These are phyloP conservation scores for Malus hybrid DNA, from an alignment of 331 rosid species.

Conservation along the genomic window DNA sequence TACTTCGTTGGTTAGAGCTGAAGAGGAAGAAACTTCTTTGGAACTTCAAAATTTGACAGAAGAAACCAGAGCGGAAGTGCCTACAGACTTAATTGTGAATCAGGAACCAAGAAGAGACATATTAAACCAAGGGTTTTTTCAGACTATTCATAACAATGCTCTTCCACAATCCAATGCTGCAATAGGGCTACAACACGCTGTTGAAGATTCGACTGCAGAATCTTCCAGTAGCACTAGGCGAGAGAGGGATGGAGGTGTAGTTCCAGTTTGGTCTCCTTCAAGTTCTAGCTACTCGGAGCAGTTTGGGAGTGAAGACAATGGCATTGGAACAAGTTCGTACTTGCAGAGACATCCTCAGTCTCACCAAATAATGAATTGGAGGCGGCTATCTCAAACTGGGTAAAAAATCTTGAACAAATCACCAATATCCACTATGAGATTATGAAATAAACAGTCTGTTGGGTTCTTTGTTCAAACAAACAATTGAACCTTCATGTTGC, in stretches of 20 bases:
- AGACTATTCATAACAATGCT: constrained; percentile 21
- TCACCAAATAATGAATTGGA: constrained; percentile 77
- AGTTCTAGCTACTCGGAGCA: constrained; percentile 67
- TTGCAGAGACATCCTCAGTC: constrained; percentile 86
- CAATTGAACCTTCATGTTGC: constrained; percentile 16
- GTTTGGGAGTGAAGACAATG: constrained; percentile 65
- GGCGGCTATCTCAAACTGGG: constrained; percentile 87
- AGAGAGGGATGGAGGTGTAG: constrained; percentile 78
- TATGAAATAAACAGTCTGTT: background rate
- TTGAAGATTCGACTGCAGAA: constrained; percentile 75
- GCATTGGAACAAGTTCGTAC: constrained; percentile 53
- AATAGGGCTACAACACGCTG: constrained; percentile 24
- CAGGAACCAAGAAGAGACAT: constrained; percentile 38
- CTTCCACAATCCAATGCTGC: constrained; percentile 19
- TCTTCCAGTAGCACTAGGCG: constrained; percentile 67
- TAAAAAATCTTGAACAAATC: constrained; percentile 33
- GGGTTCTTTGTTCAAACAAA: background rate
- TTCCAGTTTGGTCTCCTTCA: constrained; percentile 87
- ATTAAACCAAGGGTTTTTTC: constrained; percentile 28
- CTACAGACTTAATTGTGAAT: constrained; percentile 32
- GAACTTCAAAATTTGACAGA: constrained; percentile 33
- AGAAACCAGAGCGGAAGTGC: constrained; percentile 73
- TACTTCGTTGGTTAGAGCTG: constrained; percentile 50
- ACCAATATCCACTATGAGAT: background rate
- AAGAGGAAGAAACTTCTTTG: constrained; percentile 59